phyloP scores from a whole-genome alignment of 176 grass and related monocot species.

The Oryza longistaminata region DNA sequence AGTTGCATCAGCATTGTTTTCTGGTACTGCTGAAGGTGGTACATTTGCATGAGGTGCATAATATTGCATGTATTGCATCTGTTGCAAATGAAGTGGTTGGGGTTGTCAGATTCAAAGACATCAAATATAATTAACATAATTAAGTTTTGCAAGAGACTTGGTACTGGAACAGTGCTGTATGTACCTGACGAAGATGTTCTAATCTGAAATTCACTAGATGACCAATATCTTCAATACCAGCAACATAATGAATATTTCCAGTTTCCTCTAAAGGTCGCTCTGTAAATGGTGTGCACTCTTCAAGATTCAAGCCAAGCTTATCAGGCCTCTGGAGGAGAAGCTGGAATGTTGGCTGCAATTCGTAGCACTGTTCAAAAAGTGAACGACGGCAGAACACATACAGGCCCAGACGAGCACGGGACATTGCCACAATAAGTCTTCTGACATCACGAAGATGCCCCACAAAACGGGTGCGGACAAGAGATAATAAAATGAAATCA shows the following conservation, averaged over 20 bases:
- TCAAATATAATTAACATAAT: background rate
- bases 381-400: slow-evolving; percentile 84
- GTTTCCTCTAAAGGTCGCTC: slow-evolving; percentile 65
- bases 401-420: slow-evolving; percentile 82
- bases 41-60: slow-evolving; percentile 50
- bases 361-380: slow-evolving; percentile 93
- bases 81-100: slow-evolving; percentile 31
- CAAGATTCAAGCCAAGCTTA: slow-evolving; percentile 79
- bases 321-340: slow-evolving; percentile 80
- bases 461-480: slow-evolving; percentile 91
- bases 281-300: slow-evolving; percentile 79
- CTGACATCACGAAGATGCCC: slow-evolving; percentile 97
- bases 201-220: slow-evolving; percentile 83
- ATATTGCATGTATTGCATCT: slow-evolving; percentile 82
- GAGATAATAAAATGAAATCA: slow-evolving; percentile 96
- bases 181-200: slow-evolving; percentile 83
- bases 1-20: slow-evolving; percentile 46
- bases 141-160: background rate
- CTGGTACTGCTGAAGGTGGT: slow-evolving; percentile 10
- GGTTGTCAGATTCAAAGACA: background rate
- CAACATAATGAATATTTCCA: slow-evolving; percentile 62
- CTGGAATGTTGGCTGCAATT: slow-evolving; percentile 94
- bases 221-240: slow-evolving; percentile 75
- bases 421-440: slow-evolving; percentile 94
- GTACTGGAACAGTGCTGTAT: background rate